Evolutionary conservation across 164 flowering plant species (phyloP).

Genomic region (Pachysandra terminalis): DNA sequence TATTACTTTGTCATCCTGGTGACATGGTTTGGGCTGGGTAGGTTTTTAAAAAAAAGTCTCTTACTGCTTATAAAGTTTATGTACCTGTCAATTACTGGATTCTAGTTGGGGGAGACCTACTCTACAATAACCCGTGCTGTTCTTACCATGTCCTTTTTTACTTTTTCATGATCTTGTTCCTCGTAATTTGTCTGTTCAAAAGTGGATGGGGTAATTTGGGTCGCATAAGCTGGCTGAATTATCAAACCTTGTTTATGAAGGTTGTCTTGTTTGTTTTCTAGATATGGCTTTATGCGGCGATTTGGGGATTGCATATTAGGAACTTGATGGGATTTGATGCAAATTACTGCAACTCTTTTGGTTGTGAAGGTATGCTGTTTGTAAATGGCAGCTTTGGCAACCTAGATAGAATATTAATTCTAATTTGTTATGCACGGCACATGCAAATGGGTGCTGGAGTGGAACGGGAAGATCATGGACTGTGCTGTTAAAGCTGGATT

Average conservation of each 20-base stretch:
- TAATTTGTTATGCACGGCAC: slow-evolving; percentile 23
- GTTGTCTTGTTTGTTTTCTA: slow-evolving; percentile 38
- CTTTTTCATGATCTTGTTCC: slow-evolving; percentile 10
- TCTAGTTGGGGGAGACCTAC: background rate
- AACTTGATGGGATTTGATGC: slow-evolving; percentile 60
- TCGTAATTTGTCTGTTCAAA: slow-evolving; percentile 13
- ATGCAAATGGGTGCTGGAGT: slow-evolving; percentile 22
- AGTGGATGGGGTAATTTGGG: slow-evolving; percentile 14
- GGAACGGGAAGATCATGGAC: slow-evolving; percentile 21
- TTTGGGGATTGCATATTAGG: slow-evolving; percentile 72
- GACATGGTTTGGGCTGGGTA: background rate
- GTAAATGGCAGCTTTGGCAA: slow-evolving; percentile 43
- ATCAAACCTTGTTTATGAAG: slow-evolving; percentile 26
- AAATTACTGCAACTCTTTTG: slow-evolving; percentile 51
- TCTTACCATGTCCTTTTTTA: background rate
- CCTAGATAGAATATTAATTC: slow-evolving; percentile 20
- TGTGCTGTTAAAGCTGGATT: slow-evolving; percentile 33
- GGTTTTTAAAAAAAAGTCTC: too few relatives aligned
- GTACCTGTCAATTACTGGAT: background rate
- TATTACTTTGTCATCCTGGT: background rate
- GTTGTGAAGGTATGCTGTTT: slow-evolving; percentile 64
- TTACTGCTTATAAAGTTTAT: background rate
- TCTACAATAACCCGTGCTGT: background rate
- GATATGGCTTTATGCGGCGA: slow-evolving; percentile 62
- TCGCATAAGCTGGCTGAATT: slow-evolving; percentile 15